Evolutionary conservation across 306 rosid genomes (phyloP).

Genomic region (Corylus avellana): DNA sequence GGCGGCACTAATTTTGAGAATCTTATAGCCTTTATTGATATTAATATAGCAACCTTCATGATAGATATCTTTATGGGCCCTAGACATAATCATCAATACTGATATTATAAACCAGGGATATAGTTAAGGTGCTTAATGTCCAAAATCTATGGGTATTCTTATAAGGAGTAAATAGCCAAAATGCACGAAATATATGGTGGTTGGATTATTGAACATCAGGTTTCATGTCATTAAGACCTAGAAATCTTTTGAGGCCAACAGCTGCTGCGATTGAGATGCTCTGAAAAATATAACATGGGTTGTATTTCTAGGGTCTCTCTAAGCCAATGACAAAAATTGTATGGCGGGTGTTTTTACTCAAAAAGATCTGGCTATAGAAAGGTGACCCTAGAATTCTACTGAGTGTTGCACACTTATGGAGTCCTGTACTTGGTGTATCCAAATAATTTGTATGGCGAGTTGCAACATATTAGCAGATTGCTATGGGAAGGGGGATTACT

Average conservation of each 20-base stretch:
- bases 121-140: neutral
- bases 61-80: no score
- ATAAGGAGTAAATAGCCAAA: neutral
- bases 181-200: no score
- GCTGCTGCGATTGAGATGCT: no score
- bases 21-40: no score
- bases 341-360: neutral
- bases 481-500: neutral
- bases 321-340: neutral
- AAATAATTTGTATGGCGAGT: neutral
- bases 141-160: neutral
- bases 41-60: no score
- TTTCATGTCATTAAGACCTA: neutral
- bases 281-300: neutral
- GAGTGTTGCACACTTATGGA: no score
- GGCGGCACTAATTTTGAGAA: no score
- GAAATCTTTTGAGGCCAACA: no score
- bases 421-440: no score
- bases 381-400: neutral
- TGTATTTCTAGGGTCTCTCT: neutral
- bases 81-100: neutral
- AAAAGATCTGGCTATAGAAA: neutral
- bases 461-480: neutral
- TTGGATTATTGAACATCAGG: neutral
- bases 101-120: neutral